These are phyloP conservation scores for Fragaria vesca DNA, from an alignment of 306 rosid species.

Conservation along the genomic window DNA sequence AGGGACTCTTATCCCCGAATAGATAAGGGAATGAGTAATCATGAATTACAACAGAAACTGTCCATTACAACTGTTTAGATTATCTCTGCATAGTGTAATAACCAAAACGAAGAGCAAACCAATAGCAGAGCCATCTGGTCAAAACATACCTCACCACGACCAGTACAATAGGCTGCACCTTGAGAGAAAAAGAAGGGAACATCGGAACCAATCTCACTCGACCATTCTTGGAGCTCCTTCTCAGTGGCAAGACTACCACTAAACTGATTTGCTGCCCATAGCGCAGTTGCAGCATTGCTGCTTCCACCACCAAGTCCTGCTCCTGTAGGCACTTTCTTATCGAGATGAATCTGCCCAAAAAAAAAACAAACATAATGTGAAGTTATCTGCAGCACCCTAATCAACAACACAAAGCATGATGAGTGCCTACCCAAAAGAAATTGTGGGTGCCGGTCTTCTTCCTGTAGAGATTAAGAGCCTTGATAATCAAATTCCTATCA, in stretches of 20 bases:
- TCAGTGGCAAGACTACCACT: slow-evolving; percentile 72
- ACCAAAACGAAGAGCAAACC: background rate
- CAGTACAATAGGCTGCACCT: slow-evolving; percentile 96
- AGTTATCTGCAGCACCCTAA: background rate
- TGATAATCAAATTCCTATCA: slow-evolving; percentile 87
- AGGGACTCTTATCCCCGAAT: background rate
- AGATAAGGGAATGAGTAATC: background rate
- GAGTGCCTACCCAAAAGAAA: slow-evolving; percentile 80
- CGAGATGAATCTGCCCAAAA: slow-evolving; percentile 81
- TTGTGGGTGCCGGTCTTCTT: slow-evolving; percentile 77
- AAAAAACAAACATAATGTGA: background rate
- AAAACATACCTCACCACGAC: slow-evolving; percentile 91
- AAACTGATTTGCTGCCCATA: slow-evolving; percentile 98
- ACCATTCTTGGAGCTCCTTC: slow-evolving; percentile 95
- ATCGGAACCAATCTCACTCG: slow-evolving; percentile 97
- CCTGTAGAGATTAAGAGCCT: slow-evolving; percentile 95
- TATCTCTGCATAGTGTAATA: background rate
- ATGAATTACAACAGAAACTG: background rate
- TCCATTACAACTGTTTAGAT: background rate
- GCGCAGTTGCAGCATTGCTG: slow-evolving; percentile 96
- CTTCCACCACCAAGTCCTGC: slow-evolving; percentile 99
- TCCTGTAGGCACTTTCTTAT: slow-evolving; percentile 90
- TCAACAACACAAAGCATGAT: background rate
- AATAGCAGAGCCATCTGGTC: background rate
- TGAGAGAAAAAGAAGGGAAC: slow-evolving; percentile 93